Percentiles rank a stretch among this genome's conserved stretches.
These are phyloP conservation scores for Kwoniella pini DNA, from an alignment of 768 basidiomycete genomes.

Conservation along the genomic window DNA sequence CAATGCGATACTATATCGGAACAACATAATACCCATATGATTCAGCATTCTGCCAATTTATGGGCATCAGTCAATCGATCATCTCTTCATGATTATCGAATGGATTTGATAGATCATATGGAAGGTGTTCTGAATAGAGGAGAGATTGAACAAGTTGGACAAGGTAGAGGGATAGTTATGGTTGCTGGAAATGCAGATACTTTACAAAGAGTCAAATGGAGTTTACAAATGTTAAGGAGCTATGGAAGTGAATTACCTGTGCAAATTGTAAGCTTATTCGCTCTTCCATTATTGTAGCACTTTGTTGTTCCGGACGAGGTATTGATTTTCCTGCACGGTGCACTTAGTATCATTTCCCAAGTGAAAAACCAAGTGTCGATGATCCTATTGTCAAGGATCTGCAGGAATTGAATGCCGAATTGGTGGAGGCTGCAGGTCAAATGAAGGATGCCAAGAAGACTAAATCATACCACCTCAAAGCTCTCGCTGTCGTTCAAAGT, in stretches of 20 bases:
- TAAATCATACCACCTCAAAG: constrained; percentile 54
- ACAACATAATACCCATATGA: constrained; percentile 51
- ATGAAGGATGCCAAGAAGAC: constrained; percentile 50
- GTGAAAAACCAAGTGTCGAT: constrained; percentile 52
- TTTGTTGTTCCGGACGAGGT: neutral
- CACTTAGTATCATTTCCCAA: constrained; percentile 55
- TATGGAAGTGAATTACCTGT: constrained; percentile 45
- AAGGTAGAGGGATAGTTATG: constrained; percentile 56
- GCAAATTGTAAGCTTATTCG: constrained; percentile 37
- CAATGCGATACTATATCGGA: constrained; percentile 42
- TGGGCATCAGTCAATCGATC: constrained; percentile 51
- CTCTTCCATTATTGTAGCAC: neutral
- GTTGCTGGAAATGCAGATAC: constrained; percentile 59
- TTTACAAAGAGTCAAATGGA: constrained; percentile 39
- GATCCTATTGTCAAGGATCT: constrained; percentile 56
- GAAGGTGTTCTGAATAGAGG: constrained; percentile 31
- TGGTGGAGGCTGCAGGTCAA: constrained; percentile 52
- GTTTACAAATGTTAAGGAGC: constrained; percentile 38
- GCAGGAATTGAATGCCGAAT: constrained; percentile 59
- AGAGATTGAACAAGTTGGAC: constrained; percentile 34
- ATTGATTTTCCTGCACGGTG: neutral
- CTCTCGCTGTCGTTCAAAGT: constrained; percentile 50
- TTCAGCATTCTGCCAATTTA: constrained; percentile 43
- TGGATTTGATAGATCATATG: constrained; percentile 48
- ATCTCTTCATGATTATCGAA: constrained; percentile 39